Percentiles rank a stretch among this genome's conserved stretches.
phyloP scores from a whole-genome alignment of 2,329 filamentous ascomycete genomes.

The Karstenula rhodostoma region DNA sequence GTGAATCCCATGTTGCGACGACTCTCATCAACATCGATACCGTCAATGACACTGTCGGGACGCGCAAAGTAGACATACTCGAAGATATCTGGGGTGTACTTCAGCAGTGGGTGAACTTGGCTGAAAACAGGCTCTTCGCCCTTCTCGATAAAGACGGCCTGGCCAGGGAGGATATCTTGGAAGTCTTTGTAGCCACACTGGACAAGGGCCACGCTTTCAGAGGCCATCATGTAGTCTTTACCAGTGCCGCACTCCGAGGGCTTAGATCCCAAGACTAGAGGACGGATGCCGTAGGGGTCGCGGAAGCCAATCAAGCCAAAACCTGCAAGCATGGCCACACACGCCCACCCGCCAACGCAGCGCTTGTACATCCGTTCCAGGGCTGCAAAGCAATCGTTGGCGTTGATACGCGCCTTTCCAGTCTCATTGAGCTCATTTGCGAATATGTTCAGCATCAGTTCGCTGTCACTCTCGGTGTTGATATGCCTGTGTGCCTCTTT shows the following conservation, averaged over 20 bases:
- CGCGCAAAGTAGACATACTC: slow-evolving; percentile 89
- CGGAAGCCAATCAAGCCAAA: slow-evolving; percentile 83
- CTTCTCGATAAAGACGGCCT: slow-evolving; percentile 87
- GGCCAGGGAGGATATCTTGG: slow-evolving; percentile 79
- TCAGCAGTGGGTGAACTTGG: slow-evolving; percentile 73
- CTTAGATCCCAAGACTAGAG: slow-evolving; percentile 79
- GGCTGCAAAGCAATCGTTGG: slow-evolving; percentile 77
- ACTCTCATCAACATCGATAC: slow-evolving; percentile 84
- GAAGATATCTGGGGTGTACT: slow-evolving; percentile 86
- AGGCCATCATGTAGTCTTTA: slow-evolving; percentile 89
- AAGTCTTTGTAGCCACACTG: slow-evolving; percentile 83
- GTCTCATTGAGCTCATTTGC: slow-evolving; percentile 82
- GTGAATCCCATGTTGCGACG: slow-evolving; percentile 87
- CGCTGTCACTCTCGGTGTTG: slow-evolving; percentile 89
- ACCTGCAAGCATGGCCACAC: slow-evolving; percentile 82
- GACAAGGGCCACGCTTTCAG: slow-evolving; percentile 82
- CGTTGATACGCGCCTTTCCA: slow-evolving; percentile 81
- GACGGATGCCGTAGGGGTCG: slow-evolving; percentile 82
- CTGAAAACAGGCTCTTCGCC: slow-evolving; percentile 75
- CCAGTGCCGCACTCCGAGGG: slow-evolving; percentile 70
- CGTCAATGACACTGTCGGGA: slow-evolving; percentile 83
- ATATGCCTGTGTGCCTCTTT: slow-evolving; percentile 82
- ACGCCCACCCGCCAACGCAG: slow-evolving; percentile 80
- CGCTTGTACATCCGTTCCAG: slow-evolving; percentile 75
- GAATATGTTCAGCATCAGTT: slow-evolving; percentile 88